Percentiles rank a stretch among this genome's conserved stretches.
phyloP scores from a whole-genome alignment of 306 rosid genomes.

The Sindora glabra region DNA sequence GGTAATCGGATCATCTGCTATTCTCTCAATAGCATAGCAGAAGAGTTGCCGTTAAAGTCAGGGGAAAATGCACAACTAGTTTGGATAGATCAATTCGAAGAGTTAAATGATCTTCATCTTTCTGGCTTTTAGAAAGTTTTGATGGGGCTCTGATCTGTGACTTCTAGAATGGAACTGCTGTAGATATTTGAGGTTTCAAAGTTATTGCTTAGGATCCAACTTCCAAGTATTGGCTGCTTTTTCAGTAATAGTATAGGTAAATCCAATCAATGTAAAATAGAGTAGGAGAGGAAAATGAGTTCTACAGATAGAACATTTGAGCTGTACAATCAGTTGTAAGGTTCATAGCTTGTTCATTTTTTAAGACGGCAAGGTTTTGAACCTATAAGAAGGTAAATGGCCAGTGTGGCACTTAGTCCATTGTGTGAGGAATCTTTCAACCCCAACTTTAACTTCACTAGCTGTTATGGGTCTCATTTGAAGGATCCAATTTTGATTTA shows the following conservation, averaged over 20 bases:
- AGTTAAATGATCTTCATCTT: conserved; percentile 9
- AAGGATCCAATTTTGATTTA: conserved; percentile 45
- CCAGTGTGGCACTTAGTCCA: conserved; percentile 46
- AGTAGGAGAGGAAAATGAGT: background rate
- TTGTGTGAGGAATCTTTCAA: conserved; percentile 22
- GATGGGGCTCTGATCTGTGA: conserved; percentile 11
- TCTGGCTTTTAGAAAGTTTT: conserved; percentile 9
- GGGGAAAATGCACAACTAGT: background rate
- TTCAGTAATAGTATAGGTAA: background rate
- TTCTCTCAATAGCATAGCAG: background rate
- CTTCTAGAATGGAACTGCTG: conserved; percentile 9
- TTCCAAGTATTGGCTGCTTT: conserved; percentile 2
- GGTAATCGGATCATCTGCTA: conserved; percentile 7
- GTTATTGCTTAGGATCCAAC: conserved; percentile 16
- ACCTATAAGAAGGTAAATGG: conserved; percentile 37
- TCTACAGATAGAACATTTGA: background rate
- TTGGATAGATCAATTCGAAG: conserved; percentile 11
- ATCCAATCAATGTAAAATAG: background rate
- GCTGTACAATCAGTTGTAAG: conserved; percentile 5
- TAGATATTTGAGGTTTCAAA: conserved; percentile 6
- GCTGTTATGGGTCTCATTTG: conserved; percentile 12
- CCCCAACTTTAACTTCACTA: conserved; percentile 3
- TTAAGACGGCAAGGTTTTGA: conserved; percentile 30
- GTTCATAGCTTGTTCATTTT: conserved; percentile 31
- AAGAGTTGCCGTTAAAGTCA: background rate